Percentiles rank a stretch among this genome's conserved stretches.
phyloP scores from a whole-genome alignment of 768 basidiomycete species.

The Russula sp. region DNA sequence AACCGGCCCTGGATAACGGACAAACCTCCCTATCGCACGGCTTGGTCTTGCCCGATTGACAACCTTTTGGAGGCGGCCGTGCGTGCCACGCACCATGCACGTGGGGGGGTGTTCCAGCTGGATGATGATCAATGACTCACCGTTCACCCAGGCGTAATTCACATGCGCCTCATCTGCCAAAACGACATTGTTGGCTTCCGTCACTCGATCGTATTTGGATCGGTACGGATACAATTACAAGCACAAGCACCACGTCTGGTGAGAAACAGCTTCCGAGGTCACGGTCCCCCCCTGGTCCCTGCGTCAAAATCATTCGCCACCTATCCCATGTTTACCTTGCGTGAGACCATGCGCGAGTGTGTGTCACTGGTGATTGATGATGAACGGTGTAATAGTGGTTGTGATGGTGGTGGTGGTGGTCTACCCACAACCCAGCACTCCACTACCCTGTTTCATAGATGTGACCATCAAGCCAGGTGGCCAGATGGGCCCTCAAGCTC shows the following conservation, averaged over 20 bases:
- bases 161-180: not conserved
- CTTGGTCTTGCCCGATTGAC: not conserved
- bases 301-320: not conserved
- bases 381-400: not conserved
- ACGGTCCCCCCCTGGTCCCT: not conserved
- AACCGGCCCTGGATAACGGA: not conserved
- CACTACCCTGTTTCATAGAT: constrained; percentile 16
- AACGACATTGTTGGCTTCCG: not conserved
- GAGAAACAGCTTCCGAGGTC: not conserved
- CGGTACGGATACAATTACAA: no score
- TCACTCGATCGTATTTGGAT: not conserved
- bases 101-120: not conserved
- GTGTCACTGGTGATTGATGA: not conserved
- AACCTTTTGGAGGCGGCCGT: not conserved
- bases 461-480: not conserved
- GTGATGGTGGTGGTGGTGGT: constrained; percentile 1
- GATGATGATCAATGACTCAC: not conserved
- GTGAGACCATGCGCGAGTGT: not conserved
- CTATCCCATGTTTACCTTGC: not conserved
- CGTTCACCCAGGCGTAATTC: not conserved
- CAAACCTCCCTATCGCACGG: not conserved
- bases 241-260: not conserved
- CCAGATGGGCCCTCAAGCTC: not conserved
- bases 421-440: not conserved
- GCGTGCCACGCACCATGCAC: not conserved